Percentiles rank a stretch among this genome's conserved stretches.
Conservation (phyloP, 257 asterid genomes). For the Cruciata laevipes region DNA sequence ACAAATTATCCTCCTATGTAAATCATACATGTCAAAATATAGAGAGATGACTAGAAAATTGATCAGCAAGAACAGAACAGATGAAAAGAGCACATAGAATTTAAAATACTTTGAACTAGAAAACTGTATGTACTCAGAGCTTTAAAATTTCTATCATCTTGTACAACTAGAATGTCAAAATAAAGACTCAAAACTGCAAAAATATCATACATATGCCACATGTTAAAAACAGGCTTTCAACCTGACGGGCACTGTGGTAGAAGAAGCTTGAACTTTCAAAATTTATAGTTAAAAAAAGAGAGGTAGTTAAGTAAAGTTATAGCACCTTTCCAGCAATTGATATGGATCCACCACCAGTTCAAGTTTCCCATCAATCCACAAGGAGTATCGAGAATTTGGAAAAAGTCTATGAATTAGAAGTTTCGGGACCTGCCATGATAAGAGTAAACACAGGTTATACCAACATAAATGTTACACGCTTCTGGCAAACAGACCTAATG, state of each 20-base stretch:
- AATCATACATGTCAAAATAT: not conserved
- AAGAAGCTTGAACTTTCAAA: not conserved
- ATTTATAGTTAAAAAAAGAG: not conserved
- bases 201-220: not conserved
- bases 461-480: not conserved
- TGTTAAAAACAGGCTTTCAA: not conserved
- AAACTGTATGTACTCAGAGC: not conserved
- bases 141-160: not conserved
- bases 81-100: not conserved
- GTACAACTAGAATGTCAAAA: too few relatives aligned
- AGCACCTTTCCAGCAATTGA: slow-evolving; percentile 80
- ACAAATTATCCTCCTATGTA: not conserved
- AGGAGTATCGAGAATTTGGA: slow-evolving; percentile 75
- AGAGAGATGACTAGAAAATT: too few relatives aligned
- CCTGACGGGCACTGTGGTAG: not conserved
- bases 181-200: too few relatives aligned
- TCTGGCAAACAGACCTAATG: not conserved
- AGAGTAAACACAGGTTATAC: slow-evolving; percentile 13
- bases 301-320: not conserved
- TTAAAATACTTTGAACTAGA: not conserved
- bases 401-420: slow-evolving; percentile 88
- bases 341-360: slow-evolving; percentile 89
- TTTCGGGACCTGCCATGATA: slow-evolving; percentile 72
- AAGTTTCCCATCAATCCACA: slow-evolving; percentile 98
- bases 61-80: too few relatives aligned